Conservation (phyloP, 2,329 filamentous ascomycete species). For the Cytospora schulzeri region DNA sequence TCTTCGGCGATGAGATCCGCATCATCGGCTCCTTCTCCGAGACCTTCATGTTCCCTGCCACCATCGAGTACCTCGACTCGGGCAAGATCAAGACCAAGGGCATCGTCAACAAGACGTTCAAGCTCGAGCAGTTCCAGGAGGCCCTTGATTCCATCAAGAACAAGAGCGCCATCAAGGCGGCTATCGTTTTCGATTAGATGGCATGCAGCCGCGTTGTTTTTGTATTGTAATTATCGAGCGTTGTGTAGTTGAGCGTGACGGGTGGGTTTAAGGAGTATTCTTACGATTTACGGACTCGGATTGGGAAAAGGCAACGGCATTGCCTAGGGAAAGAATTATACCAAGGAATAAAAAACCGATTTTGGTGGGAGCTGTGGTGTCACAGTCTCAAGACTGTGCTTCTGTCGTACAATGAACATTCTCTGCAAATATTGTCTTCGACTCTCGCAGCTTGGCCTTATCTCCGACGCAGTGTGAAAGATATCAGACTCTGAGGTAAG, state of each 20-base stretch:
- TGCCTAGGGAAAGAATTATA: not conserved
- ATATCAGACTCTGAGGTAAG: no score
- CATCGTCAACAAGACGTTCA: conserved; percentile 74
- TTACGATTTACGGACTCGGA: conserved; percentile 3
- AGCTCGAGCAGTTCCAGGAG: conserved; percentile 71
- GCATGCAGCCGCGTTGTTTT: conserved; percentile 2
- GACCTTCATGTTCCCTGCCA: conserved; percentile 68
- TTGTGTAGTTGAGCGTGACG: not conserved
- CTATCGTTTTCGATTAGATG: conserved; percentile 66
- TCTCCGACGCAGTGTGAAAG: no score
- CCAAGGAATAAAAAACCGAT: not conserved
- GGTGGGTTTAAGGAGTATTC: not conserved
- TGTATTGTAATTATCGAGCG: not conserved
- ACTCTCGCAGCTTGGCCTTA: conserved; percentile 8
- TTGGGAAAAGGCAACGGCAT: not conserved
- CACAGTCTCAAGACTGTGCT: no score
- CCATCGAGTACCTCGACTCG: conserved; percentile 56
- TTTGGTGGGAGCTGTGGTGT: not conserved
- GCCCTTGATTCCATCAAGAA: conserved; percentile 71
- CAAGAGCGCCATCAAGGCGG: conserved; percentile 74
- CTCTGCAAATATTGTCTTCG: not conserved
- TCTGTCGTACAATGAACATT: no score
- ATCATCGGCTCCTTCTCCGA: conserved; percentile 75
- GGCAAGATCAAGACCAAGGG: conserved; percentile 65
- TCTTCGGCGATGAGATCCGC: conserved; percentile 70